phyloP scores from a whole-genome alignment of 1,284 basidiomycete genomes.

The Papiliotrema fonsecae region DNA sequence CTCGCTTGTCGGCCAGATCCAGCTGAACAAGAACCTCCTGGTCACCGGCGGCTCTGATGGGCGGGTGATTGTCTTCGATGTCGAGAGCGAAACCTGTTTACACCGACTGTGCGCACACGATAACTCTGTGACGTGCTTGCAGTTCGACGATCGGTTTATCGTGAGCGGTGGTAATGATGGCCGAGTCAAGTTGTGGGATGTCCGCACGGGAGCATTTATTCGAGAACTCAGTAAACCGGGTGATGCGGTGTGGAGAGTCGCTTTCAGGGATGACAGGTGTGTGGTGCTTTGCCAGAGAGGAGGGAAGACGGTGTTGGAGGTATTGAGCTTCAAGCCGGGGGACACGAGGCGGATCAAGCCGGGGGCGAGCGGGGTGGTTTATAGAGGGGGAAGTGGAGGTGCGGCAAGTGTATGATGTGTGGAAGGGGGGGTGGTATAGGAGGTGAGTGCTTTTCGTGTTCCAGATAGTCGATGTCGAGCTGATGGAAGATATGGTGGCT shows the following conservation, averaged over 20 bases:
- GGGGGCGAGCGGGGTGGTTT: neutral
- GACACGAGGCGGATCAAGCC: conserved; percentile 20
- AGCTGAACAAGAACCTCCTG: conserved; percentile 68
- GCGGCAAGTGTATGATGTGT: neutral
- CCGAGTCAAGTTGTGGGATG: conserved; percentile 79
- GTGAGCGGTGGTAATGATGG: conserved; percentile 77
- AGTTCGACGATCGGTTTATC: conserved; percentile 74
- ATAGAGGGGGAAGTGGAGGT: neutral
- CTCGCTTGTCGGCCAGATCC: conserved; percentile 87
- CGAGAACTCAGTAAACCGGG: conserved; percentile 70
- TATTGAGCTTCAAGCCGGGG: conserved; percentile 50
- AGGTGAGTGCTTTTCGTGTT: too few species aligned
- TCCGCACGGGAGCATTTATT: conserved; percentile 63
- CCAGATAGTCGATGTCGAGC: too few species aligned
- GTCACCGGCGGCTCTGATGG: conserved; percentile 93
- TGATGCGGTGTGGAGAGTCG: conserved; percentile 85
- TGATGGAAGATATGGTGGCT: too few species aligned
- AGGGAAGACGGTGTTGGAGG: conserved; percentile 84
- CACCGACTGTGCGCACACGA: conserved; percentile 65
- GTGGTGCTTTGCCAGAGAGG: conserved; percentile 77
- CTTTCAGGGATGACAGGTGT: conserved; percentile 69
- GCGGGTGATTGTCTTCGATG: conserved; percentile 81
- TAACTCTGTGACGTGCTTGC: conserved; percentile 83
- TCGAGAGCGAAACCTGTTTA: conserved; percentile 55
- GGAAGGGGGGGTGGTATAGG: too few species aligned